phyloP scores from a whole-genome alignment of 2,329 filamentous ascomycete species.

The Xylaria polymorpha region DNA sequence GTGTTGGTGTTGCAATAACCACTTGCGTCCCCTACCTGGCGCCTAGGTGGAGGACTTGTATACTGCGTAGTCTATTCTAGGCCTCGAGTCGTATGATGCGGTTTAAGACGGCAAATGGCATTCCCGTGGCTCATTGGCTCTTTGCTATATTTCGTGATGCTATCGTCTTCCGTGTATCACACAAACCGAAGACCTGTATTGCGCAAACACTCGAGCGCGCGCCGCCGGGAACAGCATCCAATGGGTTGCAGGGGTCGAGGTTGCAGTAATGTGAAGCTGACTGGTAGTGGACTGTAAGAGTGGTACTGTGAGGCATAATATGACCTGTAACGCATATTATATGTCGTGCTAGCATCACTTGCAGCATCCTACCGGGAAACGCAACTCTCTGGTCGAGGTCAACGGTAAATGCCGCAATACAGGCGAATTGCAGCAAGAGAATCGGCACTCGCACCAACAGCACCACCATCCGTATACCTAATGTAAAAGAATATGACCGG shows the following conservation, averaged over 20 bases:
- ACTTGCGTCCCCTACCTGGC: background rate
- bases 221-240: background rate
- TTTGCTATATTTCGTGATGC: background rate
- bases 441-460: conserved; percentile 13
- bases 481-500: conserved; percentile 7
- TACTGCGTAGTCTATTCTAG: background rate
- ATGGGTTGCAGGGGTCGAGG: conserved; percentile 12
- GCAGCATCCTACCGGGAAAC: conserved; percentile 28
- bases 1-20: background rate
- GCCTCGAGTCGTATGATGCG: conserved; percentile 23
- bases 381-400: conserved; percentile 22
- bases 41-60: background rate
- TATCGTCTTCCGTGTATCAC: conserved; percentile 5
- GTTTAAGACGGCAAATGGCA: conserved; percentile 7
- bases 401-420: conserved; percentile 31
- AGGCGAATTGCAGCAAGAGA: conserved; percentile 7
- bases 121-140: conserved; percentile 2
- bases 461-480: conserved; percentile 15
- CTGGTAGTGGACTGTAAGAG: conserved; percentile 8
- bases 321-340: conserved; percentile 14
- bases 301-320: conserved; percentile 21
- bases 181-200: conserved; percentile 1
- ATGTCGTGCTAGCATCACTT: conserved; percentile 23
- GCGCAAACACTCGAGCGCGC: conserved; percentile 13
- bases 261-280: conserved; percentile 9